These are phyloP conservation scores for Ilyonectria mors-panacis DNA, from an alignment of 2,329 filamentous ascomycete genomes.

Conservation along the genomic window DNA sequence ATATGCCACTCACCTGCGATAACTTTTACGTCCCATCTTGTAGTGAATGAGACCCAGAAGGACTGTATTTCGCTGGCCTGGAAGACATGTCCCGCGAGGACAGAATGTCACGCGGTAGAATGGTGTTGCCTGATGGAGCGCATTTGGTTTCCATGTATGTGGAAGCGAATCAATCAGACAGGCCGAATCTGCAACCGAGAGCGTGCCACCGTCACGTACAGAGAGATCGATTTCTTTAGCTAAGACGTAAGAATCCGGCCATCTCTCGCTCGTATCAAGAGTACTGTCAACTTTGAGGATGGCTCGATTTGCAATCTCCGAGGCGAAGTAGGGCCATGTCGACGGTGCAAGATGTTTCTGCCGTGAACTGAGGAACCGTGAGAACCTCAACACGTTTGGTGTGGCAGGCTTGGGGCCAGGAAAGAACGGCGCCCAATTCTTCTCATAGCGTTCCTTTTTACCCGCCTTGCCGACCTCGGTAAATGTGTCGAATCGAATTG, in stretches of 20 bases:
- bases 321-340: neutral
- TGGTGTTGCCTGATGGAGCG: conserved; percentile 16
- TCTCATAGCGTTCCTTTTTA: conserved; percentile 21
- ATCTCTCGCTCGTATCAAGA: neutral
- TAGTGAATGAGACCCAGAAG: conserved; percentile 17
- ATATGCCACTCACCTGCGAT: conserved; percentile 9
- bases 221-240: neutral
- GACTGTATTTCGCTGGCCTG: conserved; percentile 18
- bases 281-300: neutral
- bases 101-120: conserved; percentile 22
- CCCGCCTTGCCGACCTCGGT: conserved; percentile 24
- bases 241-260: neutral
- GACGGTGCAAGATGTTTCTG: neutral
- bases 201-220: neutral
- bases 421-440: conserved; percentile 35
- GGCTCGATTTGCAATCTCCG: neutral
- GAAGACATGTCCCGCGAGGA: conserved; percentile 10
- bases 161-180: conserved; percentile 12
- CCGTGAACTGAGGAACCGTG: neutral
- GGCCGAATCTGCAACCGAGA: neutral
- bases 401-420: conserved; percentile 21
- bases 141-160: neutral
- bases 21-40: conserved; percentile 8
- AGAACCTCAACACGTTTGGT: neutral
- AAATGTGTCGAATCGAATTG: conserved; percentile 21